These are phyloP conservation scores for Scenedesmus sp. DNA, from an alignment of 163 green algal species.

Conservation along the genomic window DNA sequence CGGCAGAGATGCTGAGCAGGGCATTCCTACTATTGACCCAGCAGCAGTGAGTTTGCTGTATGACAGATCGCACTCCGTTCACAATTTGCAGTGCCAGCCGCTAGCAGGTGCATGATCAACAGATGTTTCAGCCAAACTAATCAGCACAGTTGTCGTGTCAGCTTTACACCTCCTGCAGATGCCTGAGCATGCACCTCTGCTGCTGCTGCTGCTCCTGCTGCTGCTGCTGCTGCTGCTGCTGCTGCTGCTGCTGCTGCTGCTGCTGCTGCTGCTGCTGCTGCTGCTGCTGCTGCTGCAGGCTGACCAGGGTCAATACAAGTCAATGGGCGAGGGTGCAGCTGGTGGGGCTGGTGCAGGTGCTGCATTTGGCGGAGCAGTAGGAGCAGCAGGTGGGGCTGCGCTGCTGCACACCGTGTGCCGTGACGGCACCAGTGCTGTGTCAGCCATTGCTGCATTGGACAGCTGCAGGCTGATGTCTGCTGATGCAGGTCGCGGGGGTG, in stretches of 20 bases:
- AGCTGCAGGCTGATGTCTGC: background rate
- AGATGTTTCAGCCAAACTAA: background rate
- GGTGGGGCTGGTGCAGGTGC: constrained; percentile 16
- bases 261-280: background rate
- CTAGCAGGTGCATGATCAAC: background rate
- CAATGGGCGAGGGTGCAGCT: background rate
- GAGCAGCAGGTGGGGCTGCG: background rate
- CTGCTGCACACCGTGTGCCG: background rate
- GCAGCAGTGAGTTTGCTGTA: background rate
- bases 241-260: too few species aligned
- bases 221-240: too few species aligned
- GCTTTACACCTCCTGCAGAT: background rate
- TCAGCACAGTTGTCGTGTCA: background rate
- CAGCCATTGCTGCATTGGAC: background rate
- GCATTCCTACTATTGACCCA: constrained; percentile 41
- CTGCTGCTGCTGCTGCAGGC: background rate
- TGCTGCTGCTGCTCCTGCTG: too few species aligned
- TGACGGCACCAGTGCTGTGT: background rate
- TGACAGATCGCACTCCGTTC: too few species aligned
- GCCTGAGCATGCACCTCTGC: background rate
- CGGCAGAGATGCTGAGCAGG: constrained; percentile 22
- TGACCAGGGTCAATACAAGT: background rate
- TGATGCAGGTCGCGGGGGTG: background rate
- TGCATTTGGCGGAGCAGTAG: constrained; percentile 17
- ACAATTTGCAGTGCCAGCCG: background rate